Percentiles rank a stretch among this genome's conserved stretches.
phyloP scores from a whole-genome alignment of 2,329 filamentous ascomycete genomes.

The Mollisiaceae sp. region DNA sequence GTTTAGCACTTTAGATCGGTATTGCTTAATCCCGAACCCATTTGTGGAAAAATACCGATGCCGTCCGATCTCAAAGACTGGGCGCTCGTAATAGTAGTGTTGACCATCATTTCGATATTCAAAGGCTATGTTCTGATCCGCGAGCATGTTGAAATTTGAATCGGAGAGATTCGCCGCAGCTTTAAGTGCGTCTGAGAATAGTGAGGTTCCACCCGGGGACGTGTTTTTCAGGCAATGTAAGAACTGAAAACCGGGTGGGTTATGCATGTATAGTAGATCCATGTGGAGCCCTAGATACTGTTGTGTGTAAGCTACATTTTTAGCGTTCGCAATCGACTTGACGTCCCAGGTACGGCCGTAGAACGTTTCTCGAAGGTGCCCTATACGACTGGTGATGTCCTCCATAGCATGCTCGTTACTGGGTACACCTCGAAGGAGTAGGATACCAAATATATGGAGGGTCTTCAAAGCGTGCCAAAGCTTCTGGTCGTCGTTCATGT shows the following conservation, averaged over 20 bases:
- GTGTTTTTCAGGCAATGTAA: constrained; percentile 88
- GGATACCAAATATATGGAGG: constrained; percentile 70
- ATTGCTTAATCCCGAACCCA: not conserved
- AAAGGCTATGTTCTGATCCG: constrained; percentile 57
- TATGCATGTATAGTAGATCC: constrained; percentile 85
- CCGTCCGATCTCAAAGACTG: constrained; percentile 54
- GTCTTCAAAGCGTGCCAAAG: constrained; percentile 67
- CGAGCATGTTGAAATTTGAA: constrained; percentile 47
- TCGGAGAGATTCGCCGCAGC: constrained; percentile 55
- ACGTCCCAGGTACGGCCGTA: constrained; percentile 95
- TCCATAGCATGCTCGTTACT: constrained; percentile 68
- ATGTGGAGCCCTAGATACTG: constrained; percentile 87
- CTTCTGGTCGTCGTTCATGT: constrained; percentile 62
- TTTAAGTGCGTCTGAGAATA: constrained; percentile 79
- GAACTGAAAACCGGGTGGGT: constrained; percentile 82
- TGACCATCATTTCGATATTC: constrained; percentile 71
- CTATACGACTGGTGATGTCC: constrained; percentile 73
- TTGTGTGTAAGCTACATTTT: constrained; percentile 91
- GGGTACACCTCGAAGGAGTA: constrained; percentile 80
- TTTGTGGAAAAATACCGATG: not conserved
- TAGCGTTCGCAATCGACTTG: constrained; percentile 77
- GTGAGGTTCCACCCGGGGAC: constrained; percentile 78
- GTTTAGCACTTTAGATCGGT: constrained; percentile 17
- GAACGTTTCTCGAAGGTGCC: constrained; percentile 82
- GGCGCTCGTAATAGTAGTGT: constrained; percentile 63